A percentile compares a stretch with the other conserved stretches of the same genome.
Evolutionary conservation across 2,329 filamentous ascomycete genomes (phyloP).

Genomic region (Stachybotrys chartarum): DNA sequence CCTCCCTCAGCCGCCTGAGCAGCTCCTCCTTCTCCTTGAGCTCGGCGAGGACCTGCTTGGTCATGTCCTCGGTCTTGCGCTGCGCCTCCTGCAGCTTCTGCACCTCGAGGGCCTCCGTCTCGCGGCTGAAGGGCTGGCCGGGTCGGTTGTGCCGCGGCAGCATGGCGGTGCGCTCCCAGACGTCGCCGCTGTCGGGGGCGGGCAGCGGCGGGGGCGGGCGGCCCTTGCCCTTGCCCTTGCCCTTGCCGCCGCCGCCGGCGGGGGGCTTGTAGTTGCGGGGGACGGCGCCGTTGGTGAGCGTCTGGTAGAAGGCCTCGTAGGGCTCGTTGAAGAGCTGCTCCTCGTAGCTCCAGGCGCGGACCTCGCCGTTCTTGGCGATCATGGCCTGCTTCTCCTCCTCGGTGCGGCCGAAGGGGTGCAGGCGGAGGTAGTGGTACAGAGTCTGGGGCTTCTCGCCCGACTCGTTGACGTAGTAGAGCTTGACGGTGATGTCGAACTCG

Average conservation of each 20-base stretch:
- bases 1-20: constrained; percentile 53
- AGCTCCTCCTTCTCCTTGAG: constrained; percentile 58
- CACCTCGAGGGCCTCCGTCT: constrained; percentile 59
- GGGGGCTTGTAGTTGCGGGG: constrained; percentile 34
- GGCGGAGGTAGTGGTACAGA: constrained; percentile 84
- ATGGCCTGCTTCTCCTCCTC: constrained; percentile 63
- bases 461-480: constrained; percentile 86
- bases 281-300: constrained; percentile 67
- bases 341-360: constrained; percentile 79
- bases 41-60: constrained; percentile 49
- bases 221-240: constrained; percentile 44
- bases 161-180: constrained; percentile 64
- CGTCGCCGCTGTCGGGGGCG: constrained; percentile 35
- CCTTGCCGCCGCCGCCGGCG: constrained; percentile 47
- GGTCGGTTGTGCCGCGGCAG: constrained; percentile 62
- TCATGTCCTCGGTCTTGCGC: constrained; percentile 55
- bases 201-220: constrained; percentile 30
- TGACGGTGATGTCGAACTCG: constrained; percentile 94
- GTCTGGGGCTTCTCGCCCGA: constrained; percentile 90
- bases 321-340: constrained; percentile 97
- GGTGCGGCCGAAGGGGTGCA: constrained; percentile 83
- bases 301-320: constrained; percentile 83
- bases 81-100: constrained; percentile 57
- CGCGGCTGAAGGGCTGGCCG: constrained; percentile 65
- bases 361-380: constrained; percentile 51